Evolutionary conservation across 345 rosid species (phyloP), one percentile per base, ranked within the genome.

Genomic region (Dipteronia sinensis): DNA sequence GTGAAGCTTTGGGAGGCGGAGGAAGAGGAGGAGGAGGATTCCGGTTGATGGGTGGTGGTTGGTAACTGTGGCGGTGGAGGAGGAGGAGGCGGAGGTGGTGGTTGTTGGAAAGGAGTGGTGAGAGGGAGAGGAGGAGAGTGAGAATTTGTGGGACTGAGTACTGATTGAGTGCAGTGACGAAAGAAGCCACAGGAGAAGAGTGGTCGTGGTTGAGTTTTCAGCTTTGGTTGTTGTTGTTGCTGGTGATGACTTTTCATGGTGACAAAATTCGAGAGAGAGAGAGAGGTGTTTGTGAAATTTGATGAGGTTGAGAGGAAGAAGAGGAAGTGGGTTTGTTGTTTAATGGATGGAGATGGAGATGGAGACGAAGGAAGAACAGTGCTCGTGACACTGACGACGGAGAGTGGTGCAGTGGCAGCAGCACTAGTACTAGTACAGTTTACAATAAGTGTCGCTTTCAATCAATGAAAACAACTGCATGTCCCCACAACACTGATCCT

Each of bases 1-100:
- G 97, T 93, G 89, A 94, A 94, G 86, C 96, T 91, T 59, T 94
- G 98, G 40, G 97, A 92, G 67, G 94, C 81, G 74, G 94, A 88
- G 69, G 97, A 74, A 44, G 98, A 90, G 31, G 97, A 89, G 20
- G 97, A 94, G 1, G 96, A 89, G 11, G 94, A 94, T 69, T 68
- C 80, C 23, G 82, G 84, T 53, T 69, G 81, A 0, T 59, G 61
- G 10, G 84, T 75, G 10, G 81, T 72, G 10, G 81, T 72, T 0
- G 79, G 76, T 11, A 61, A 82, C 17, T 75, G 81, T 23, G 83
- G 90, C 19, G 74, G 88, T 10, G 71, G 87, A 2, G 73, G 84
- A 2, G 77, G 81, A 1, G 78, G 74, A 2, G 38, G 38, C 6
- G 83, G 80, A 0, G 82, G 79, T 1, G 76, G 64, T 0, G 74